Evolutionary conservation across 164 flowering plant species (phyloP).

Genomic region (Santalum album): DNA sequence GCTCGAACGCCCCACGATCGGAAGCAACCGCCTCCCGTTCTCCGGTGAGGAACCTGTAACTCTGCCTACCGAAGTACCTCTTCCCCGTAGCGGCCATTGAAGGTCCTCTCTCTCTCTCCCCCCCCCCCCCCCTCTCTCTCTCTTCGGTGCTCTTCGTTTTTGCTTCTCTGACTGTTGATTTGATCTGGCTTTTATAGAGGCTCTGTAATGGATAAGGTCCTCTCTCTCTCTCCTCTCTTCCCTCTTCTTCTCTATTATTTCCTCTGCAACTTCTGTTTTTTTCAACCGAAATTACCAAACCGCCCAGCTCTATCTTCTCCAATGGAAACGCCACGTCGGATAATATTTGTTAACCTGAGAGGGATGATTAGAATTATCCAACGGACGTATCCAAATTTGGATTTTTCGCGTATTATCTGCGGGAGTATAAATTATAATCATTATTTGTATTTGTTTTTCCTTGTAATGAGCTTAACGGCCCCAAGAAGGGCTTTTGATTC

Average conservation of each 20-base stretch:
- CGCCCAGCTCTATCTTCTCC: background rate
- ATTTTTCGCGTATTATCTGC: too few relatives aligned
- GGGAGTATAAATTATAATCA: too few relatives aligned
- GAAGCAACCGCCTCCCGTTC: constrained; percentile 10
- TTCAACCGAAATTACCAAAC: constrained; percentile 7
- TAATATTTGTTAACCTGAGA: too few relatives aligned
- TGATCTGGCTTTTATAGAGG: constrained; percentile 23
- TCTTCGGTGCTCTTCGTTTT: background rate
- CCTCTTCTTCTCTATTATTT: background rate
- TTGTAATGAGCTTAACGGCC: background rate
- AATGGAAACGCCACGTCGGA: constrained; percentile 11
- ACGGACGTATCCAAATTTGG: too few relatives aligned
- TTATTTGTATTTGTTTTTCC: too few relatives aligned
- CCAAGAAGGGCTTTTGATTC: background rate
- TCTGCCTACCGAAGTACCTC: constrained; percentile 27
- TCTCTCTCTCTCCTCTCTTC: constrained; percentile 7
- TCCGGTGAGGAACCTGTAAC: constrained; percentile 31
- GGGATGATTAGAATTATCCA: too few relatives aligned
- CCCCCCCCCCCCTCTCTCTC: background rate
- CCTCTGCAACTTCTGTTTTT: constrained; percentile 3
- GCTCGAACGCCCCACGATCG: constrained; percentile 26
- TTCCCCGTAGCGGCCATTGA: constrained; percentile 32
- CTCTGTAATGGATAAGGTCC: constrained; percentile 24
- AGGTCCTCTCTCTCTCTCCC: background rate
- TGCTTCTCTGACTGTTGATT: background rate